Base-by-base conservation (phyloP, 129 eudicot genomes). In the Kitagawia praeruptora region DNA sequence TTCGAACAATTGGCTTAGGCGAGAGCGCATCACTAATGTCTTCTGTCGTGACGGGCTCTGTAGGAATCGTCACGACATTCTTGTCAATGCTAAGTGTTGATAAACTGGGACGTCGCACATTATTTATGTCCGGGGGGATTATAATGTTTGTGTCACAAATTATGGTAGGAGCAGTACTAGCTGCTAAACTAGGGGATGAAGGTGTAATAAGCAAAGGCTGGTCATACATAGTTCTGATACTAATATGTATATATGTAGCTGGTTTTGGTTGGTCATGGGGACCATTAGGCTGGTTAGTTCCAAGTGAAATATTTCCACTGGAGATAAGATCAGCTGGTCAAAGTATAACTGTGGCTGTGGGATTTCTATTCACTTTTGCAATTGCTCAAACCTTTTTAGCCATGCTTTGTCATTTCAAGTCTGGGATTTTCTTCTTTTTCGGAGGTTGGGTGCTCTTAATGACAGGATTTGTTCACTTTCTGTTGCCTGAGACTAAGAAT, bases 261-360 rank as follows among this genome's bases (percentile, higher is more conserved):
- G 97, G 93, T 14, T 92, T 92, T 61, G 89, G 90, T 39, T 69
- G 84, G 28, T 92, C 97, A 8, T 92, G 97, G 97, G 97, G 97
- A 4, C 97, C 97, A 1, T 77, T 92, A 45, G 95, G 95, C 10
- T 89, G 92, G 93, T 58, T 90, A 14, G 80, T 92, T 73, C 87
- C 97, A 15, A 92, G 97, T 46, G 97, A 92, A 31, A 92, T 88
- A 0, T 89, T 89, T 48, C 91, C 92, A 3, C 48, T 92, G 67
- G 97, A 89, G 75, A 81, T 92, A 19, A 63, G 92, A 78, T 89
- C 97, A 5, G 88, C 94, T 0, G 91, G 85, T 4, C 94, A 92
- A 48, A 88, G 94, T 13, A 77, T 89, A 9, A 85, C 78, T 4
- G 96, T 90, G 47, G 96, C 92, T 1, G 87, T 90, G 19, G 83